A percentile compares a stretch with the other conserved stretches of the same genome.
These are phyloP conservation scores for Ophiostoma sp. DNA, from an alignment of 2,329 filamentous ascomycete genomes.

Conservation along the genomic window DNA sequence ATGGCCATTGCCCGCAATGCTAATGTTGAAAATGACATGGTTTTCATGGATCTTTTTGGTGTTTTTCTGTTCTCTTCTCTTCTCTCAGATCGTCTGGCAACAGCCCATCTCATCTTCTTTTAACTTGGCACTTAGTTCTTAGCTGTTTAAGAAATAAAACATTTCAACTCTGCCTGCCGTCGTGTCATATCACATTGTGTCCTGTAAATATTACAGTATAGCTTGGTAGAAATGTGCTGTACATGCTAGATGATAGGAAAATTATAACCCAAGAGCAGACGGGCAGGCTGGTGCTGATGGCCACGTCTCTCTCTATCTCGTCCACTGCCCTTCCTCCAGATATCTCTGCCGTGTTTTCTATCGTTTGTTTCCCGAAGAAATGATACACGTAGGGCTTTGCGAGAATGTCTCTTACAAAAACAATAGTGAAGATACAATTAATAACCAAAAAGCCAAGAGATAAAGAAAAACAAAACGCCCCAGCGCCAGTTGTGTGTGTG, in stretches of 20 bases:
- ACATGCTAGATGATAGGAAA: neutral
- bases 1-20: neutral
- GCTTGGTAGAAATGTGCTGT: neutral
- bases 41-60: neutral
- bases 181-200: too few species aligned
- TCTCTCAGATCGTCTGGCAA: neutral
- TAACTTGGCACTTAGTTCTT: neutral
- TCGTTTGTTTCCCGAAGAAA: neutral
- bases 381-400: neutral
- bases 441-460: neutral
- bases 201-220: neutral
- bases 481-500: slow-evolving; percentile 23
- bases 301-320: neutral
- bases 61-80: neutral
- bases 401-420: neutral
- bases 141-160: neutral
- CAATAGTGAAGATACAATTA: neutral
- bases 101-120: neutral
- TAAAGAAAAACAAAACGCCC: slow-evolving; percentile 14
- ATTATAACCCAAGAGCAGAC: neutral
- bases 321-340: neutral
- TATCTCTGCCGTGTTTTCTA: neutral
- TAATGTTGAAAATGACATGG: neutral
- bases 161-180: neutral
- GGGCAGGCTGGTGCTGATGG: neutral